A percentile compares a stretch with the other conserved stretches of the same genome.
Evolutionary conservation across 441 rosid species (phyloP).

Genomic region (Euphorbia corollata): DNA sequence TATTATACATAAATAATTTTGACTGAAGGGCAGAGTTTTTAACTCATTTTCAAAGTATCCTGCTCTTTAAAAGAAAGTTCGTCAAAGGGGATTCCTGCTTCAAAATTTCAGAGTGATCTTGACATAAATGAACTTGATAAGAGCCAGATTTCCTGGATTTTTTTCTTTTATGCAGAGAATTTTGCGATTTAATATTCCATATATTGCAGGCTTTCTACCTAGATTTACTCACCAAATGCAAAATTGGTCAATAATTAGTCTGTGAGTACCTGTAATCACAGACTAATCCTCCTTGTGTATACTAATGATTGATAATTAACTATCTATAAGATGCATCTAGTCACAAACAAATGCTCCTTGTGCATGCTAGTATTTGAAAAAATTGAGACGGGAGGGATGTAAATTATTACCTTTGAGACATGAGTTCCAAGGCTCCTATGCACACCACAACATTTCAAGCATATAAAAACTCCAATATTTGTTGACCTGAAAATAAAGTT

Average conservation of each 20-base stretch:
- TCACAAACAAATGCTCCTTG: not conserved
- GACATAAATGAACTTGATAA: not conserved
- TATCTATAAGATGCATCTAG: not conserved
- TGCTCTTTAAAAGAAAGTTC: not conserved
- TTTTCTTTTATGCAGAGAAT: no score
- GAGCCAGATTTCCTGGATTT: not conserved
- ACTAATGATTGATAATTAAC: not conserved
- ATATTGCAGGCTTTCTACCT: not conserved
- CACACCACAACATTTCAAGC: slow-evolving; percentile 92
- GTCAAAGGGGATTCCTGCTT: not conserved
- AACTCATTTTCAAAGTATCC: not conserved
- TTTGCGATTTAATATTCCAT: not conserved
- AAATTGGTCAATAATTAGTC: not conserved
- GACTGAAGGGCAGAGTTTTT: not conserved
- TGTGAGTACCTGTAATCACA: not conserved
- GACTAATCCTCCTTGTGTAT: not conserved
- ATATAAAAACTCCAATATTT: slow-evolving; percentile 90
- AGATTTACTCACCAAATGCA: not conserved
- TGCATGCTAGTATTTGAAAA: not conserved
- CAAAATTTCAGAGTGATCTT: not conserved
- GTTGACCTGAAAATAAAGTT: slow-evolving; percentile 61
- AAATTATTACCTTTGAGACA: slow-evolving; percentile 66
- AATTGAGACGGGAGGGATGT: slow-evolving; percentile 11
- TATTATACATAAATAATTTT: not conserved
- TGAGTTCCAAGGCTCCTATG: slow-evolving; percentile 97